phyloP scores from a whole-genome alignment of 805 yeast genomes.

The Kuraishia borneana region DNA sequence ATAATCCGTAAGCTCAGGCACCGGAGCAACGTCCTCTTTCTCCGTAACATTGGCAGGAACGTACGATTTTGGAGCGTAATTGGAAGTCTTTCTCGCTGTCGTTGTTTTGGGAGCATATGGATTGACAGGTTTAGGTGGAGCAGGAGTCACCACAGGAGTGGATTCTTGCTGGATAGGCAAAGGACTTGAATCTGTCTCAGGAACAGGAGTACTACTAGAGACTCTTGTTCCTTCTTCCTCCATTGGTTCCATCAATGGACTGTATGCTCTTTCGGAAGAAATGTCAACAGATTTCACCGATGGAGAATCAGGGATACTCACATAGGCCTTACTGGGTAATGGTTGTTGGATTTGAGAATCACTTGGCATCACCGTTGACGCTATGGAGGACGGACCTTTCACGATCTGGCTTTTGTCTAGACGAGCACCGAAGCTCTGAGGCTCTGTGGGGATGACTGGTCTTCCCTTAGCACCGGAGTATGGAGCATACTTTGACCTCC shows the following conservation, averaged over 20 bases:
- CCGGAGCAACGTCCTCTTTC: neutral
- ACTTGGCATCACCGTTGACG: neutral
- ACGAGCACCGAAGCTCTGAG: neutral
- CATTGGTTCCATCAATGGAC: no score
- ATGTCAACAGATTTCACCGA: no score
- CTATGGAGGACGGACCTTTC: neutral
- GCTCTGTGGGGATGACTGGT: neutral
- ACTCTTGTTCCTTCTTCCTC: no score
- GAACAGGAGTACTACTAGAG: no score
- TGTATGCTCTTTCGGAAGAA: no score
- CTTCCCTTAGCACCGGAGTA: neutral
- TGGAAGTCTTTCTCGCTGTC: slow-evolving; percentile 1
- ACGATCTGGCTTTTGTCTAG: neutral
- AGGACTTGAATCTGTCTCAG: no score
- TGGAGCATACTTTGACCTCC: neutral
- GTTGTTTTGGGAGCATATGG: slow-evolving; percentile 10
- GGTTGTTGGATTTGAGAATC: neutral
- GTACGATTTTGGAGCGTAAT: neutral
- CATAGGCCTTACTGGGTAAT: neutral
- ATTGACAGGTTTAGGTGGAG: slow-evolving; percentile 3
- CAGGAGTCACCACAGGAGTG: neutral
- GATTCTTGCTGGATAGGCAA: no score
- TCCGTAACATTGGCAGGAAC: neutral
- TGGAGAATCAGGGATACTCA: neutral
- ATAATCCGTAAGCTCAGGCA: slow-evolving; percentile 2